These are phyloP conservation scores for Fusarium austroafricanum DNA, from an alignment of 2,329 filamentous ascomycete species.

Conservation along the genomic window DNA sequence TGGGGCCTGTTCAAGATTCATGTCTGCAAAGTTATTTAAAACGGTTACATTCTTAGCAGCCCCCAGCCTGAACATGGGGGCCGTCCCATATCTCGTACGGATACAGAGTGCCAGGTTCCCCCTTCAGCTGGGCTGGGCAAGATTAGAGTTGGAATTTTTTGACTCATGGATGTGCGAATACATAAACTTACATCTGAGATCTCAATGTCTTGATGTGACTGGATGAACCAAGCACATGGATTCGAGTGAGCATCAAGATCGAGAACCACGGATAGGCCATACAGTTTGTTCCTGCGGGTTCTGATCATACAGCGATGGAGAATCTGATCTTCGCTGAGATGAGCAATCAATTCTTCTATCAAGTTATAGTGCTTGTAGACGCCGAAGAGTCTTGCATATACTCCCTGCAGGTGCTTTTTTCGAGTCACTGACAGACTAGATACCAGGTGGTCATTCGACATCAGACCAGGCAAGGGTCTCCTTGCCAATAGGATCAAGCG, in stretches of 20 bases:
- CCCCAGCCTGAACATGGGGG: neutral
- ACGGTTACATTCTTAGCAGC: constrained; percentile 2
- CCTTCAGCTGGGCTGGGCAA: constrained; percentile 12
- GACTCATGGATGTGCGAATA: neutral
- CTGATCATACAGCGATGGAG: neutral
- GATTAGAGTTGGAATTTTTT: neutral
- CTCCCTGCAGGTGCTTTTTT: neutral
- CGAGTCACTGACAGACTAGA: neutral
- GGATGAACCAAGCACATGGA: neutral
- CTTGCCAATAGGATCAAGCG: neutral
- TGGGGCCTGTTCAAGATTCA: constrained; percentile 6
- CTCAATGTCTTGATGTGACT: neutral
- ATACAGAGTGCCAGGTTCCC: neutral
- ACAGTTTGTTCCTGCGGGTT: neutral
- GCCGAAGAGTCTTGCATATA: neutral
- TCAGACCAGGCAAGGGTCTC: constrained; percentile 4
- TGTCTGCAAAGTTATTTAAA: neutral
- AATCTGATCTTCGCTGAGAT: neutral
- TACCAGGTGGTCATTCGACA: constrained; percentile 10
- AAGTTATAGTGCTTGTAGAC: neutral
- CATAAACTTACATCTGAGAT: neutral
- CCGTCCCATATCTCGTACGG: neutral
- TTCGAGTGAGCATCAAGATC: neutral
- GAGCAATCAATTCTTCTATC: neutral
- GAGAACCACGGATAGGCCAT: neutral